Evolutionary conservation across 1,139 yeast genomes (phyloP).

Genomic region (Candida dubliniensis): DNA sequence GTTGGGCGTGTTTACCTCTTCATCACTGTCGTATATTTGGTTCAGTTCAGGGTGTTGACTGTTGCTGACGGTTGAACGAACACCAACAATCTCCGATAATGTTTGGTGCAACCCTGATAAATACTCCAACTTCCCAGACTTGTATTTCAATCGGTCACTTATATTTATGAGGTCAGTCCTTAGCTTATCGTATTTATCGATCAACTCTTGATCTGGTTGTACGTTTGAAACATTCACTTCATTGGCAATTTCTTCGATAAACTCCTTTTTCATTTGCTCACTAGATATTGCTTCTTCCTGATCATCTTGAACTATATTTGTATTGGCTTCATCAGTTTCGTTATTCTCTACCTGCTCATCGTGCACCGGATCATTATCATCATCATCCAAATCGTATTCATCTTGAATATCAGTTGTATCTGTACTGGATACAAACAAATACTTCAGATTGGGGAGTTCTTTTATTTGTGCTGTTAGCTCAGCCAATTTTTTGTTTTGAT

Average conservation of each 20-base stretch:
- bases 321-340: constrained; percentile 3
- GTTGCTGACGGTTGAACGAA: not conserved
- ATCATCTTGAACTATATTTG: constrained; percentile 19
- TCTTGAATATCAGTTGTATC: constrained; percentile 6
- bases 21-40: constrained; percentile 21
- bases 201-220: constrained; percentile 15
- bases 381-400: constrained; percentile 11
- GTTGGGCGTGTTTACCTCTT: constrained; percentile 13
- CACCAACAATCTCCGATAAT: constrained; percentile 13
- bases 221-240: constrained; percentile 15
- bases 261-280: constrained; percentile 5
- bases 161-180: constrained; percentile 21
- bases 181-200: constrained; percentile 24
- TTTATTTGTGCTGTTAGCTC: constrained; percentile 26
- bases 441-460: constrained; percentile 37
- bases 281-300: constrained; percentile 6
- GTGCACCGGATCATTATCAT: constrained; percentile 4
- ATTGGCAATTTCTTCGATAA: constrained; percentile 13
- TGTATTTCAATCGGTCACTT: constrained; percentile 23
- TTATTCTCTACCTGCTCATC: not conserved
- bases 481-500: constrained; percentile 10
- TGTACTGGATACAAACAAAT: constrained; percentile 20
- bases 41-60: not conserved
- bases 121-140: constrained; percentile 30
- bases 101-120: constrained; percentile 21